Conservation (phyloP, 768 basidiomycete species). For the Pulveroboletus sp. region DNA sequence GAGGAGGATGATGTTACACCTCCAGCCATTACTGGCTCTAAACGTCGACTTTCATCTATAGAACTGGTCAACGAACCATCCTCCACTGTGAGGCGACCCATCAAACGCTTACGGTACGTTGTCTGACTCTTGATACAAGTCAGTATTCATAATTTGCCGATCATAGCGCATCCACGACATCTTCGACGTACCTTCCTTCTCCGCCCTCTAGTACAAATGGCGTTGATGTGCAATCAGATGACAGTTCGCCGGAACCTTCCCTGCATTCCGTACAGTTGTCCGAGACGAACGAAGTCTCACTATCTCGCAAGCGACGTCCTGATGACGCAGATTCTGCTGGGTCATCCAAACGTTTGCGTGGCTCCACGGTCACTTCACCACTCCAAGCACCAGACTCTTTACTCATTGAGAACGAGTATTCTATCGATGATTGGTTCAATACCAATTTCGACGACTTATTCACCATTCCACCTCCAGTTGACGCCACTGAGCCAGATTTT, state of each 20-base stretch:
- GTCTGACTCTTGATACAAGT: not conserved
- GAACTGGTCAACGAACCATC: not conserved
- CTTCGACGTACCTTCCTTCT: constrained; percentile 8
- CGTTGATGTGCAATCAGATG: not conserved
- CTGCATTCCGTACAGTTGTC: not conserved
- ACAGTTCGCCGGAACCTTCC: not conserved
- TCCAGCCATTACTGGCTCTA: constrained; percentile 17
- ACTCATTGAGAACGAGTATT: constrained; percentile 18
- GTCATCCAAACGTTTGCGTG: constrained; percentile 29
- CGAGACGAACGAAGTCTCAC: not conserved
- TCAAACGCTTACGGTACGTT: constrained; percentile 25
- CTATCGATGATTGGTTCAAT: constrained; percentile 38
- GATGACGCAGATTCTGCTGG: constrained; percentile 29
- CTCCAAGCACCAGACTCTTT: constrained; percentile 33
- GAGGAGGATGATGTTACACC: constrained; percentile 16
- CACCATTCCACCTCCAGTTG: constrained; percentile 25
- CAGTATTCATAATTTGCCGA: not conserved
- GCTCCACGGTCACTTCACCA: constrained; percentile 22
- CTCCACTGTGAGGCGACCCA: not conserved
- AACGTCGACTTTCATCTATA: constrained; percentile 13
- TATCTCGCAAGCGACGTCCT: constrained; percentile 35
- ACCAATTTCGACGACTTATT: constrained; percentile 24
- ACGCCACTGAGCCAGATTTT: constrained; percentile 24
- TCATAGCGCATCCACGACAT: not conserved
- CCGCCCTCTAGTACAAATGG: constrained; percentile 11